Evolutionary conservation across 1,284 basidiomycete genomes (phyloP).

Genomic region (Somion occarium): DNA sequence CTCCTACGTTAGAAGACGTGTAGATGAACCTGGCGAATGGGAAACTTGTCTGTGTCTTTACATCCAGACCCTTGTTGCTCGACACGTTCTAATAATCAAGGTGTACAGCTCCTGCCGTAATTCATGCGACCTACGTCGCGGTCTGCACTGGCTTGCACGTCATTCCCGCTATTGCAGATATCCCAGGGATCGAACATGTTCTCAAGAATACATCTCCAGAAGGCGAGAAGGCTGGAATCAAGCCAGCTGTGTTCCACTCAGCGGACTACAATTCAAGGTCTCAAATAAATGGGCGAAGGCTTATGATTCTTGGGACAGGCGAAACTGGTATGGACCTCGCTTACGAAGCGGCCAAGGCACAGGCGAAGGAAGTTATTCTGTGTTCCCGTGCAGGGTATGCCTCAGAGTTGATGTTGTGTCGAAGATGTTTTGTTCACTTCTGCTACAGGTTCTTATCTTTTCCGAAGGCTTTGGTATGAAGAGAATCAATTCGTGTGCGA

Average conservation of each 20-base stretch:
- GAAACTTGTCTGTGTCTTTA: slow-evolving; percentile 18
- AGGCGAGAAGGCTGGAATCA: slow-evolving; percentile 1
- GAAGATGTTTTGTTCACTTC: neutral
- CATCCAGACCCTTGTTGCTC: no score
- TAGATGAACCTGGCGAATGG: slow-evolving; percentile 22
- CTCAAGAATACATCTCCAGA: slow-evolving; percentile 5
- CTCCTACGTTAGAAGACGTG: slow-evolving; percentile 24
- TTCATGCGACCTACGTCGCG: slow-evolving; percentile 35
- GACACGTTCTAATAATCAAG: neutral
- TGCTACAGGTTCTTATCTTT: slow-evolving; percentile 48
- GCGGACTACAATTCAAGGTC: slow-evolving; percentile 43
- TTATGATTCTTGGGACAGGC: slow-evolving; percentile 58
- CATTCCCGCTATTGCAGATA: slow-evolving; percentile 40
- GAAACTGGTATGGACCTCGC: slow-evolving; percentile 69
- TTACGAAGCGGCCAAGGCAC: slow-evolving; percentile 46
- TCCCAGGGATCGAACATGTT: slow-evolving; percentile 44
- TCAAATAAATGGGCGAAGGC: slow-evolving; percentile 41
- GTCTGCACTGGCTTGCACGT: slow-evolving; percentile 51
- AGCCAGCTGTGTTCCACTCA: slow-evolving; percentile 44
- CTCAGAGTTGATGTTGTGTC: no score
- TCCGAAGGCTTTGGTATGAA: slow-evolving; percentile 49
- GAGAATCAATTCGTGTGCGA: neutral
- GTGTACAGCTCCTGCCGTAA: slow-evolving; percentile 7
- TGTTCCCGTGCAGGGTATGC: slow-evolving; percentile 44
- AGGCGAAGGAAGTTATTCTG: slow-evolving; percentile 50